phyloP scores from a whole-genome alignment of 805 yeast genomes.

The Candida odintsovae region DNA sequence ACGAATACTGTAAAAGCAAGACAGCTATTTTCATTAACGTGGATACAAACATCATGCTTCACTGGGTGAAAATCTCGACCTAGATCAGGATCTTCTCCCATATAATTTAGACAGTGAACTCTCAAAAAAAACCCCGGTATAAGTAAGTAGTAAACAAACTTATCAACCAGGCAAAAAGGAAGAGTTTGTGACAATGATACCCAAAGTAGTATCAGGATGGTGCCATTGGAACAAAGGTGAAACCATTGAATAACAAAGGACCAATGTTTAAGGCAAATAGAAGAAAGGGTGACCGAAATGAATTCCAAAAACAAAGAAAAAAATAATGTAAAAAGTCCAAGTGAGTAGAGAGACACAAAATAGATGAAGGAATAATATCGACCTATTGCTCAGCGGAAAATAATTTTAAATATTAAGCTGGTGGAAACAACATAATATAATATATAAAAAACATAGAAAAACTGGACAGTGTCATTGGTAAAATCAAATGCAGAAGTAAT shows the following conservation, averaged over 20 bases:
- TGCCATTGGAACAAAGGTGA: neutral
- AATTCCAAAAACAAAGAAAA: too few species aligned
- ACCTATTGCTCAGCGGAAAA: too few species aligned
- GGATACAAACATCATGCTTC: neutral
- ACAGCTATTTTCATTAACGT: neutral
- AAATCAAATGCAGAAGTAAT: neutral
- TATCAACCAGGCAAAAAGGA: neutral
- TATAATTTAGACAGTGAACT: neutral
- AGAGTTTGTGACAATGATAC: neutral
- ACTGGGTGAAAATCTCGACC: neutral
- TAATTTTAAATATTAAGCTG: too few species aligned
- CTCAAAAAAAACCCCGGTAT: neutral
- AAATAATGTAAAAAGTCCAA: neutral
- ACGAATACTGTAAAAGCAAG: neutral
- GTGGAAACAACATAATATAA: too few species aligned
- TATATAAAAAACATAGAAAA: neutral
- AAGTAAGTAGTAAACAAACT: neutral
- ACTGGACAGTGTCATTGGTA: neutral
- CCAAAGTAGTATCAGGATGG: neutral
- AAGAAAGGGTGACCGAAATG: neutral
- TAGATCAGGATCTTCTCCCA: neutral
- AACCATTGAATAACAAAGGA: neutral
- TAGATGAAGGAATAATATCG: too few species aligned
- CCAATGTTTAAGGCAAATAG: neutral
- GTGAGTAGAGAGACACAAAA: neutral